Evolutionary conservation across 108 stramenopile genomes (phyloP), one percentile per base, ranked within the genome.

Genomic region (Cyclotella choctawhatcheeana): DNA sequence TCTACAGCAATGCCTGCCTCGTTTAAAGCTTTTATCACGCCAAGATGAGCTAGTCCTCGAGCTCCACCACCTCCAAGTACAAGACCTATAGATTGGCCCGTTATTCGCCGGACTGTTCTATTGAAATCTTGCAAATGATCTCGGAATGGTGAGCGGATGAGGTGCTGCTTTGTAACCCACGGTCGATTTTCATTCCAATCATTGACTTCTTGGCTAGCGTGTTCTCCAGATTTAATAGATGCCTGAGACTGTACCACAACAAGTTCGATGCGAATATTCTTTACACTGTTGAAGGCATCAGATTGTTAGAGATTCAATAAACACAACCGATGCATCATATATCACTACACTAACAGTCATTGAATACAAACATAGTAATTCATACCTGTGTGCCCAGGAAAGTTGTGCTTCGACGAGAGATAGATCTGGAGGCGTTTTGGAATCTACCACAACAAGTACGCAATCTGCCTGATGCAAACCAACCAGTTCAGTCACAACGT

Each of bases 21-120:
- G 29, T 63, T 76, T 53, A 87, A 48, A 29, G 83, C 86, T 40
- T 43, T 64, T 37, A 84, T 84, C 0, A 87, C 73, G 16, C 86
- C 86, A 17, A 87, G 47, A 73, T 87, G 86, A 2, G 83, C 83
- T 7, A 87, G 51, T 0, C 86, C 86, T 63, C 86, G 26, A 20
- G 86, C 86, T 31, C 86, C 86, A 1, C 86, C 86, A 56, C 76
- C 83, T 22, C 86, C 86, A 0, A 87, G 56, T 26, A 77, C 83
- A 17, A 87, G 64, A 0, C 86, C 86, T 24, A 87, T 55, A 12
- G 83, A 77, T 53, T 67, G 67, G 25, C 86, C 86, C 24, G 81
- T 79, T 16, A 87, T 35, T 17, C 86, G 76, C 34, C 86, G 55
- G 50, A 77, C 75, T 74, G 84, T 71, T 14, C 86, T 81, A 29